A percentile compares a stretch with the other conserved stretches of the same genome.
Evolutionary conservation across 495 filamentous ascomycete genomes (phyloP).

Genomic region (Penicillium verhagenii): DNA sequence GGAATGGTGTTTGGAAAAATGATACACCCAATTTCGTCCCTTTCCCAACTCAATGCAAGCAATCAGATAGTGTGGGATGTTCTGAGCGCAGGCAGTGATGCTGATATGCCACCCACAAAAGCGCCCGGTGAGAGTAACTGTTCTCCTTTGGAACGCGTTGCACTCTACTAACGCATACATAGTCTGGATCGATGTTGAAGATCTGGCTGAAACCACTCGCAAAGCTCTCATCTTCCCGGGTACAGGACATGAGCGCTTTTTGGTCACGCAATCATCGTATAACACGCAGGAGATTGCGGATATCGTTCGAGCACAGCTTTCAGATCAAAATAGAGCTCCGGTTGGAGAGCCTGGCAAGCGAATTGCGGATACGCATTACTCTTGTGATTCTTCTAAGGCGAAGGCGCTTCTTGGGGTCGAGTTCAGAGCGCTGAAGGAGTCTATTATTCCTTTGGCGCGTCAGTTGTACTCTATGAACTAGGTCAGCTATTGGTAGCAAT

Average conservation of each 20-base stretch:
- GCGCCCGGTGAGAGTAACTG: slow-evolving; percentile 23
- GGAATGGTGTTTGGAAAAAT: slow-evolving; percentile 31
- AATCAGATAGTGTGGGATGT: slow-evolving; percentile 33
- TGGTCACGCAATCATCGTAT: slow-evolving; percentile 31
- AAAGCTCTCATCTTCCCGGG: slow-evolving; percentile 25
- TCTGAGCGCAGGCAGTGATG: slow-evolving; percentile 17
- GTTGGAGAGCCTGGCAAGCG: slow-evolving; percentile 28
- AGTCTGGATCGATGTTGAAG: slow-evolving; percentile 34
- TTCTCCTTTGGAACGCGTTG: not conserved
- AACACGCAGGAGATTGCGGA: slow-evolving; percentile 36
- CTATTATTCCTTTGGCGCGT: slow-evolving; percentile 20
- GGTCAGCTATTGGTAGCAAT: too few species aligned
- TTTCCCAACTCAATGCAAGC: slow-evolving; percentile 25
- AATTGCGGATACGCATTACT: slow-evolving; percentile 24
- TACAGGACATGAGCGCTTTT: slow-evolving; percentile 30
- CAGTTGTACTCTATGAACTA: slow-evolving; percentile 23
- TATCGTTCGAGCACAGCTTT: slow-evolving; percentile 26
- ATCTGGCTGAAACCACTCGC: slow-evolving; percentile 35
- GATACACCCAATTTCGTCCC: slow-evolving; percentile 26
- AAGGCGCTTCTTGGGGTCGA: slow-evolving; percentile 15
- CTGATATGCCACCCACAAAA: slow-evolving; percentile 19
- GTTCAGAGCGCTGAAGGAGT: slow-evolving; percentile 18
- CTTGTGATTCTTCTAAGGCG: slow-evolving; percentile 26
- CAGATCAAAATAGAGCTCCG: slow-evolving; percentile 14
- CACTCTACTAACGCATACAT: not conserved